These are phyloP conservation scores for Phalaenopsis equestris DNA, from an alignment of 106 monocot species.

Conservation along the genomic window DNA sequence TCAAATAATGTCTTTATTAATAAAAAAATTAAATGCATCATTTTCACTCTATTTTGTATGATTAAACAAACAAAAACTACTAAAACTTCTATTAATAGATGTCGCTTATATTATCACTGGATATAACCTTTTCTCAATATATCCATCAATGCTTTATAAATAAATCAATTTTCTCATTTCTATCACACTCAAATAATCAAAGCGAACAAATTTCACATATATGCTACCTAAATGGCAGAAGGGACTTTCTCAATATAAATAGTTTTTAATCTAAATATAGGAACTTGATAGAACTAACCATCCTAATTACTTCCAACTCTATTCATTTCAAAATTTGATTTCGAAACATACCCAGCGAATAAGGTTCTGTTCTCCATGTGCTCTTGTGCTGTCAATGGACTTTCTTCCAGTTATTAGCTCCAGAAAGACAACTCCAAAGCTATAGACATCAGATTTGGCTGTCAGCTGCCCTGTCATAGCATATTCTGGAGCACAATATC, in stretches of 20 bases:
- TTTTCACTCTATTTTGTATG: too few relatives aligned
- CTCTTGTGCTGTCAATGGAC: constrained; percentile 46
- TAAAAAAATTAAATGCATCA: too few relatives aligned
- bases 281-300: neutral
- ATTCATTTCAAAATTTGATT: neutral
- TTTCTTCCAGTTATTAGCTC: constrained; percentile 74
- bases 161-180: too few relatives aligned
- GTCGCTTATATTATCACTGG: too few relatives aligned
- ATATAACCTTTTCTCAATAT: too few relatives aligned
- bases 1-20: too few relatives aligned
- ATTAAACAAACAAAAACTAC: too few relatives aligned
- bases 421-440: constrained; percentile 73
- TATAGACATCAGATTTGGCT: constrained; percentile 74
- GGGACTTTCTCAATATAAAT: neutral
- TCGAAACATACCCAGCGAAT: constrained; percentile 44
- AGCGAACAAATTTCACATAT: neutral
- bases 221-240: neutral
- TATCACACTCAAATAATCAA: neutral
- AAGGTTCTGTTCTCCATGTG: constrained; percentile 55
- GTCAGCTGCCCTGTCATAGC: constrained; percentile 77
- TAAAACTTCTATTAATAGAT: too few relatives aligned
- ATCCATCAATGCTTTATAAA: too few relatives aligned
- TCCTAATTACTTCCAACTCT: neutral
- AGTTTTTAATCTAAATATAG: neutral
- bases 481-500: constrained; percentile 85